phyloP scores from a whole-genome alignment of 129 eudicot species.

The Pulicaria dysenterica region DNA sequence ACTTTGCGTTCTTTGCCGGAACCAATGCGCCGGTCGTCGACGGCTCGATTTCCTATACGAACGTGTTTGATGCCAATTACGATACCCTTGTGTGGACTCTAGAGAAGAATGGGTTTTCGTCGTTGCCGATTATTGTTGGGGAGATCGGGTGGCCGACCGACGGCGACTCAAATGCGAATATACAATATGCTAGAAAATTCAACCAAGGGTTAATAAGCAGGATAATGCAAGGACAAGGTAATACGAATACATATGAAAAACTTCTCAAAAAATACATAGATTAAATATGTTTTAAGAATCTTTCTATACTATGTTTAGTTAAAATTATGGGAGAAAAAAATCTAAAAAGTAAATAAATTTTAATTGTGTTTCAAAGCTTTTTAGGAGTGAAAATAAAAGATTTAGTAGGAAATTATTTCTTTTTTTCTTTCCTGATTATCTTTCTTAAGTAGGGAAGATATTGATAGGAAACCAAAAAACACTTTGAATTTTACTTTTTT shows the following conservation, averaged over 20 bases:
- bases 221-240: conserved; percentile 65
- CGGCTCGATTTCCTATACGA: conserved; percentile 68
- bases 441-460: too few species aligned
- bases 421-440: too few species aligned
- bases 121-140: conserved; percentile 73
- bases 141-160: conserved; percentile 99
- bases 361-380: too few species aligned
- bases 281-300: too few species aligned
- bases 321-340: too few species aligned
- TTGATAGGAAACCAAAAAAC: too few species aligned
- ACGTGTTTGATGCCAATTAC: conserved; percentile 90
- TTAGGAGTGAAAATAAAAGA: too few species aligned
- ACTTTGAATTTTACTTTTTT: too few species aligned
- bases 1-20: conserved; percentile 81
- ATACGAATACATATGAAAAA: neutral
- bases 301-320: too few species aligned
- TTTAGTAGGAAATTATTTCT: too few species aligned
- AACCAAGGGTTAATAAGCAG: conserved; percentile 76
- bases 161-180: conserved; percentile 69
- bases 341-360: too few species aligned
- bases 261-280: too few species aligned
- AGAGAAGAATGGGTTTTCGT: conserved; percentile 73
- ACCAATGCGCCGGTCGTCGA: conserved; percentile 68
- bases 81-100: conserved; percentile 88
- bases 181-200: conserved; percentile 65